Evolutionary conservation across 2,329 filamentous ascomycete species (phyloP).

Genomic region (Bimuria novae-zelandiae): DNA sequence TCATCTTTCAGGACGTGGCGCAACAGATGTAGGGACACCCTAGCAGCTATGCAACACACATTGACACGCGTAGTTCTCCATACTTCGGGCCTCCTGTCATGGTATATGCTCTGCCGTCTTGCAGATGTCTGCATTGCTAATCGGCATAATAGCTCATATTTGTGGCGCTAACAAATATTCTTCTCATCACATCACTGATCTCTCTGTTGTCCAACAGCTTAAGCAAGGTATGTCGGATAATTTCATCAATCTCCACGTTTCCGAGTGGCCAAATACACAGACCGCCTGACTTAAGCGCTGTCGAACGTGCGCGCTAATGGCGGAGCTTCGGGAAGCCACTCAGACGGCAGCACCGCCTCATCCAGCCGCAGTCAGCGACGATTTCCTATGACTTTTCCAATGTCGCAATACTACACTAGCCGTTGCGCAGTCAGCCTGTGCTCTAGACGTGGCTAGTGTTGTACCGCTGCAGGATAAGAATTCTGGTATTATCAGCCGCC

Average conservation of each 20-base stretch:
- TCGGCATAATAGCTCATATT: conserved; percentile 63
- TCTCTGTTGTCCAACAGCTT: conserved; percentile 80
- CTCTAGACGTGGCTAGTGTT: no score
- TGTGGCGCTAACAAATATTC: conserved; percentile 75
- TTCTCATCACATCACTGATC: conserved; percentile 78
- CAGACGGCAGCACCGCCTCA: conserved; percentile 25
- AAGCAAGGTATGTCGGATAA: conserved; percentile 53
- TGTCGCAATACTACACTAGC: background rate
- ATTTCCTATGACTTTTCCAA: background rate
- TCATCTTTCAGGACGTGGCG: conserved; percentile 48
- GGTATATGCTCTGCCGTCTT: conserved; percentile 39
- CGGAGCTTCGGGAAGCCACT: conserved; percentile 17
- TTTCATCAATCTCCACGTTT: conserved; percentile 12
- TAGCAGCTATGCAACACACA: background rate
- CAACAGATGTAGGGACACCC: conserved; percentile 46
- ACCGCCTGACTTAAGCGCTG: conserved; percentile 8
- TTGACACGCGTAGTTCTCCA: conserved; percentile 50
- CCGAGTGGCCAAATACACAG: background rate
- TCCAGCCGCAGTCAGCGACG: conserved; percentile 18
- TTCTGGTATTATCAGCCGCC: no score
- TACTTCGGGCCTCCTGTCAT: conserved; percentile 58
- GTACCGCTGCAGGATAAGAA: no score
- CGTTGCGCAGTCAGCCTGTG: background rate
- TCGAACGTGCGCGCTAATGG: conserved; percentile 18
- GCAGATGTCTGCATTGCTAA: conserved; percentile 32